These are phyloP conservation scores for Beauveria brongniartii DNA, from an alignment of 2,329 filamentous ascomycete genomes.

Conservation along the genomic window DNA sequence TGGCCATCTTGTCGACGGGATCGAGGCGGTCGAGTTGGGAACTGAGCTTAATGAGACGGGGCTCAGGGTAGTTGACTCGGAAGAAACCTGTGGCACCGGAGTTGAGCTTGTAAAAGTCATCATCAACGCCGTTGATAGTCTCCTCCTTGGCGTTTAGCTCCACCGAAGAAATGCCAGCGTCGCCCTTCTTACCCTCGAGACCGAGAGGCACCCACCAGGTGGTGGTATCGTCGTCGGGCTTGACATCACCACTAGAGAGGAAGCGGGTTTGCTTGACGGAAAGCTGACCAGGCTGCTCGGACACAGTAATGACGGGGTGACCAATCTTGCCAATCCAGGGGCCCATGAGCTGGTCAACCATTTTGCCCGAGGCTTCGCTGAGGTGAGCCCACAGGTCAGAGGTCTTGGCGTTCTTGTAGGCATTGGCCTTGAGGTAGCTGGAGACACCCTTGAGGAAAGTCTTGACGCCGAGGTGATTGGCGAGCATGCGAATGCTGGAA, in stretches of 20 bases:
- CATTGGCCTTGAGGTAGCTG: conserved; percentile 79
- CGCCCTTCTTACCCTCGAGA: conserved; percentile 65
- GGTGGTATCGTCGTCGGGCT: conserved; percentile 82
- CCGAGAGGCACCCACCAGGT: conserved; percentile 94
- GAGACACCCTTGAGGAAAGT: conserved; percentile 86
- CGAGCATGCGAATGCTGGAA: conserved; percentile 94
- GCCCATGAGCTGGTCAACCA: conserved; percentile 82
- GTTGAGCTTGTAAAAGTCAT: conserved; percentile 91
- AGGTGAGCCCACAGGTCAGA: conserved; percentile 86
- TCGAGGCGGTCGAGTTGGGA: conserved; percentile 67
- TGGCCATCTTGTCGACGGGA: conserved; percentile 84
- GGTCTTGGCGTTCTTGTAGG: conserved; percentile 85
- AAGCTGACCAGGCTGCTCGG: conserved; percentile 77
- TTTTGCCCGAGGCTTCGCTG: conserved; percentile 76
- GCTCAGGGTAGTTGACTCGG: conserved; percentile 86
- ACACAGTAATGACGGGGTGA: conserved; percentile 80
- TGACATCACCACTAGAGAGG: conserved; percentile 83
- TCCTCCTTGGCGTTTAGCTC: conserved; percentile 71
- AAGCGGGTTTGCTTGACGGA: conserved; percentile 80
- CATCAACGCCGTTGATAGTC: conserved; percentile 64
- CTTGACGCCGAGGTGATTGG: conserved; percentile 77
- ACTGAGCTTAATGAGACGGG: conserved; percentile 72
- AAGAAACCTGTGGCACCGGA: conserved; percentile 82
- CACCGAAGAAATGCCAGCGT: conserved; percentile 52
- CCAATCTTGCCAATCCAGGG: conserved; percentile 95